These are phyloP conservation scores for Yamadazyma pseudoaaseri DNA, from an alignment of 1,139 yeast genomes.

Conservation along the genomic window DNA sequence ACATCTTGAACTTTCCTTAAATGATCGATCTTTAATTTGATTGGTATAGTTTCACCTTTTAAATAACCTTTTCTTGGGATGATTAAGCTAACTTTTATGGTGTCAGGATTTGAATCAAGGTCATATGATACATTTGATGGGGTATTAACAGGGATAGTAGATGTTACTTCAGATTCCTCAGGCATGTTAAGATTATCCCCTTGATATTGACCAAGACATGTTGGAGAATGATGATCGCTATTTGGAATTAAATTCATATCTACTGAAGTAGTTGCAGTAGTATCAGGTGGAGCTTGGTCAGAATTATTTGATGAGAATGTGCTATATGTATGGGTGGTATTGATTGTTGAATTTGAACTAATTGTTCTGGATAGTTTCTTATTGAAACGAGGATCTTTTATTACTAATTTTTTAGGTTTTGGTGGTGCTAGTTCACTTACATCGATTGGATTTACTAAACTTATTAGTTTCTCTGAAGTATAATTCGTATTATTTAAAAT, in stretches of 20 bases:
- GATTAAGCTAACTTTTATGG: slow-evolving; percentile 55
- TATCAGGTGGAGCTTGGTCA: slow-evolving; percentile 16
- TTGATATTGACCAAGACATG: neutral
- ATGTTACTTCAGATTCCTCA: neutral
- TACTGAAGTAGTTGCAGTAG: neutral
- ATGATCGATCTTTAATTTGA: slow-evolving; percentile 65
- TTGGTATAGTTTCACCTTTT: slow-evolving; percentile 76
- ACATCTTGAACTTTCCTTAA: slow-evolving; percentile 68
- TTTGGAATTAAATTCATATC: neutral
- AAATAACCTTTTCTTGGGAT: slow-evolving; percentile 70
- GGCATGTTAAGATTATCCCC: neutral
- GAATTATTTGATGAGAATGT: slow-evolving; percentile 39
- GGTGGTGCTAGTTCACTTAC: slow-evolving; percentile 65
- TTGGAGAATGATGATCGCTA: neutral
- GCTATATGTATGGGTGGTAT: slow-evolving; percentile 34
- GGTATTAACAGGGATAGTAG: slow-evolving; percentile 5
- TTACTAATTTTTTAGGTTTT: slow-evolving; percentile 61
- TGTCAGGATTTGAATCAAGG: slow-evolving; percentile 19
- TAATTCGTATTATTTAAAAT: slow-evolving; percentile 28
- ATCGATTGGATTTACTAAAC: slow-evolving; percentile 71
- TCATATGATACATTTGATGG: slow-evolving; percentile 10
- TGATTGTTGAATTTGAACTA: slow-evolving; percentile 53
- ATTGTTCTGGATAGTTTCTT: slow-evolving; percentile 41
- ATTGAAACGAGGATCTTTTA: slow-evolving; percentile 44
- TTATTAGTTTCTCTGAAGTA: slow-evolving; percentile 55